A percentile compares a stretch with the other conserved stretches of the same genome.
Evolutionary conservation across 2,329 filamentous ascomycete species (phyloP).

Genomic region (Nemania serpens): DNA sequence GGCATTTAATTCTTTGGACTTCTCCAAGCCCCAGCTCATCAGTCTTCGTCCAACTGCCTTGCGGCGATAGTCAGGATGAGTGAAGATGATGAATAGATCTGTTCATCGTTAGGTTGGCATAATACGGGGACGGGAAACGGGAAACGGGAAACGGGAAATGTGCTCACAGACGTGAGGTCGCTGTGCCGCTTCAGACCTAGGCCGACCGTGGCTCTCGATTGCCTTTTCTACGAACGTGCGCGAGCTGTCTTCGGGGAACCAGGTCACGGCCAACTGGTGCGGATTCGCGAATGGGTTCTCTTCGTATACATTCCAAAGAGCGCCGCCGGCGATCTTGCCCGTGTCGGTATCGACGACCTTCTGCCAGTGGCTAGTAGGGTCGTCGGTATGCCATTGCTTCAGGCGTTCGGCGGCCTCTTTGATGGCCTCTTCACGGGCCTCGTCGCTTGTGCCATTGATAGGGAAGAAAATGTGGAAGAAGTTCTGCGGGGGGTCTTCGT

Average conservation of each 20-base stretch:
- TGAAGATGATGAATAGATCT: slow-evolving; percentile 31
- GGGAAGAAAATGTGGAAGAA: slow-evolving; percentile 38
- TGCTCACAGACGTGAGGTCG: slow-evolving; percentile 29
- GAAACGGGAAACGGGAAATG: not conserved
- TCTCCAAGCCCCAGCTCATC: slow-evolving; percentile 33
- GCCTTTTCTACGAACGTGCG: slow-evolving; percentile 2
- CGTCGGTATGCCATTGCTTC: slow-evolving; percentile 8
- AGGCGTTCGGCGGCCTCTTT: slow-evolving; percentile 26
- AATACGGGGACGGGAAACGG: not conserved
- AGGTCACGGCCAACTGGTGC: slow-evolving; percentile 31
- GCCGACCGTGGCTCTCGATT: slow-evolving; percentile 7
- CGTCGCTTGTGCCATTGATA: slow-evolving; percentile 26
- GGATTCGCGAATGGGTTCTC: slow-evolving; percentile 37
- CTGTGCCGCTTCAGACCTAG: slow-evolving; percentile 25
- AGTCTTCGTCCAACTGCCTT: slow-evolving; percentile 30
- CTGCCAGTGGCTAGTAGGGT: slow-evolving; percentile 8
- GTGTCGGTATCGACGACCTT: not conserved
- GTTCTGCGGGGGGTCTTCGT: slow-evolving; percentile 35
- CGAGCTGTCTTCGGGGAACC: not conserved
- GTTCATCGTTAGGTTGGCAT: not conserved
- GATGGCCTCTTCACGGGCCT: slow-evolving; percentile 34
- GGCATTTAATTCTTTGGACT: slow-evolving; percentile 29
- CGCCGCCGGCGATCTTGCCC: slow-evolving; percentile 5
- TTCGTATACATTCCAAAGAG: slow-evolving; percentile 21
- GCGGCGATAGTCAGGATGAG: slow-evolving; percentile 32